These are phyloP conservation scores for Chenopodium formosanum DNA, from an alignment of 148 eudicot species.

Conservation along the genomic window DNA sequence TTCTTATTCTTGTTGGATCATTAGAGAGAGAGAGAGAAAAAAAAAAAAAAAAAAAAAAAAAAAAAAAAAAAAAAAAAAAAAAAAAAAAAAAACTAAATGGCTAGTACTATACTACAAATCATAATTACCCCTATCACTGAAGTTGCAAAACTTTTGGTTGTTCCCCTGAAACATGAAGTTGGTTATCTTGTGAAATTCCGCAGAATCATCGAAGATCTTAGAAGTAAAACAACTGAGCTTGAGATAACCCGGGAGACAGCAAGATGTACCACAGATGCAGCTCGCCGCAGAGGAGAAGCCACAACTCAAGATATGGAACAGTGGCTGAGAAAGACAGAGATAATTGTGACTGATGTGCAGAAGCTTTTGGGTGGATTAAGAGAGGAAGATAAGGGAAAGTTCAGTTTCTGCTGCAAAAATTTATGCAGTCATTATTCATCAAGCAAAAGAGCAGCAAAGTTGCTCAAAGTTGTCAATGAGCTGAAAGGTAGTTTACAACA, in stretches of 20 bases:
- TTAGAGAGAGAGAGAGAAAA: not conserved
- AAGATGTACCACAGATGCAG: conserved; percentile 24
- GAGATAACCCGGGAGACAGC: conserved; percentile 9
- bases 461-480: conserved; percentile 6
- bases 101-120: conserved; percentile 22
- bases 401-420: conserved; percentile 14
- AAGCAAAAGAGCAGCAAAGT: conserved; percentile 32
- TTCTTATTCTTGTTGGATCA: not conserved
- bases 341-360: conserved; percentile 11
- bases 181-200: conserved; percentile 29
- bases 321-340: conserved; percentile 33
- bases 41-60: not conserved
- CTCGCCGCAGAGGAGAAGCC: conserved; percentile 32
- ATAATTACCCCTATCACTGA: conserved; percentile 27
- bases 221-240: conserved; percentile 18
- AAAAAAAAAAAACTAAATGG: conserved; percentile 12
- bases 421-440: conserved; percentile 24
- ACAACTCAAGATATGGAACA: conserved; percentile 16
- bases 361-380: conserved; percentile 3
- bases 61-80: not conserved
- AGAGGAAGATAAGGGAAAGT: not conserved
- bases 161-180: conserved; percentile 31
- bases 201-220: conserved; percentile 22
- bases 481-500: conserved; percentile 21
- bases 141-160: conserved; percentile 27